These are phyloP conservation scores for Lichtheimia ramosa DNA, from an alignment of 371 early-diverging fungal species.

Conservation along the genomic window DNA sequence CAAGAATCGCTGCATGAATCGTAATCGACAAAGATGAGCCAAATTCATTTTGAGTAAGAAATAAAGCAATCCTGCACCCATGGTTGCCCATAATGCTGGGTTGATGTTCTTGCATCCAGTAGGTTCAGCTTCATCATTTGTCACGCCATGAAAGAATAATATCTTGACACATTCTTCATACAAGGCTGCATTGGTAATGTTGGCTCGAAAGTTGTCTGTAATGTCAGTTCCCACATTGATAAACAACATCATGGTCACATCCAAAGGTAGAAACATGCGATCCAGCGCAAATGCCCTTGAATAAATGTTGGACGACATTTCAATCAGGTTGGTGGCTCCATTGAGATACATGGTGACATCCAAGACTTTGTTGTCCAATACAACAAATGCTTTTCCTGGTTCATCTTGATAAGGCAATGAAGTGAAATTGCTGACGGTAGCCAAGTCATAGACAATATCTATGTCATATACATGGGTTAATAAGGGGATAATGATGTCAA, in stretches of 20 bases:
- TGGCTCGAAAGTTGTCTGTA: constrained; percentile 30
- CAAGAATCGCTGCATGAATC: constrained; percentile 31
- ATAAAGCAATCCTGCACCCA: constrained; percentile 38
- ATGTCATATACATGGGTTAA: constrained; percentile 1
- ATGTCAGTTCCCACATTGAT: constrained; percentile 47
- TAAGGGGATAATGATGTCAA: neutral
- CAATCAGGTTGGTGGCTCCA: constrained; percentile 32
- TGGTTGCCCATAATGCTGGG: constrained; percentile 50
- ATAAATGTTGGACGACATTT: constrained; percentile 28
- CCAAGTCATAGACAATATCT: constrained; percentile 35
- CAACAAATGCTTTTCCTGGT: constrained; percentile 33
- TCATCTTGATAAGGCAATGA: constrained; percentile 23
- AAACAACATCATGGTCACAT: constrained; percentile 34
- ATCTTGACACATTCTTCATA: constrained; percentile 32
- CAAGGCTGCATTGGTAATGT: constrained; percentile 22
- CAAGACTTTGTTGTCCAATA: constrained; percentile 37
- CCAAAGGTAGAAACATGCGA: constrained; percentile 44
- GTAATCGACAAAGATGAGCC: constrained; percentile 37
- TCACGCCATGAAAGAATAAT: constrained; percentile 37
- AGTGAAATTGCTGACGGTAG: constrained; percentile 20
- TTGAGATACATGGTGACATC: constrained; percentile 44
- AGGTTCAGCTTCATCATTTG: constrained; percentile 17
- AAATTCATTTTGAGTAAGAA: constrained; percentile 47
- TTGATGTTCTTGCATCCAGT: constrained; percentile 35
- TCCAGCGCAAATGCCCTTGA: constrained; percentile 40